Base-by-base conservation (phyloP, 1,139 yeast genomes). In the Yamadazyma siamensis region DNA sequence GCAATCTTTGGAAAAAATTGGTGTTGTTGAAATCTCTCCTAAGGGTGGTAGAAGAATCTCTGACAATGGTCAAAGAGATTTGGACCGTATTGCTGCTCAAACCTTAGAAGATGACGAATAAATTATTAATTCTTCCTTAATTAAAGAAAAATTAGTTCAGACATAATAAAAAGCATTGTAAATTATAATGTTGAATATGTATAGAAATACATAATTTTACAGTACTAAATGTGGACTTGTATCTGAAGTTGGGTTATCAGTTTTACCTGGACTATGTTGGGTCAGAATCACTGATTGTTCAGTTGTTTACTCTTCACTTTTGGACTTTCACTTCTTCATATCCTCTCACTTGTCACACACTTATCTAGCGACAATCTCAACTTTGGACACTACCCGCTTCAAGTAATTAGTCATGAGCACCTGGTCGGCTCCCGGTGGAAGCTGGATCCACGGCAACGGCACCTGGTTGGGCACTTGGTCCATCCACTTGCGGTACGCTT, bases 61-160 rank as follows among this genome's bases (percentile, higher is more conserved):
- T 49, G 96, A 88, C 71, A 86, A 88, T 76, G 99, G 99, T 68
- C 97, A 91, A 80, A 89, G 98, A 84, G 99, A 91, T 79, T 85
- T 91, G 78, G 99, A 91, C 78, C 97, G 98, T 84, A 91, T 91
- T 72, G 98, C 98, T 65, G 96, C 95, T 68, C 96, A 89, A 78
- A 87, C 96, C 68, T 80, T 86, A 71, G 95, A 85, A 75, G 89
- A 81, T 61, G 94, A 85, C 69, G 86, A 80, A 69, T 66, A 67
- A 65, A 47, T 54, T 42, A 49, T 18, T 25, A 12, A 16, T 22
- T 9, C 10, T n/a, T 28, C 22, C 10, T 27, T 18, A 40, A 49
- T 44, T 43, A 41, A 25, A 22, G 25, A 24, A 13, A 16, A 15
- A 40, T 35, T 32, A 33, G 17, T 12, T 13, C 26, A 5, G 15